These are phyloP conservation scores for Terana coerulea DNA, from an alignment of 768 basidiomycete species.

Conservation along the genomic window DNA sequence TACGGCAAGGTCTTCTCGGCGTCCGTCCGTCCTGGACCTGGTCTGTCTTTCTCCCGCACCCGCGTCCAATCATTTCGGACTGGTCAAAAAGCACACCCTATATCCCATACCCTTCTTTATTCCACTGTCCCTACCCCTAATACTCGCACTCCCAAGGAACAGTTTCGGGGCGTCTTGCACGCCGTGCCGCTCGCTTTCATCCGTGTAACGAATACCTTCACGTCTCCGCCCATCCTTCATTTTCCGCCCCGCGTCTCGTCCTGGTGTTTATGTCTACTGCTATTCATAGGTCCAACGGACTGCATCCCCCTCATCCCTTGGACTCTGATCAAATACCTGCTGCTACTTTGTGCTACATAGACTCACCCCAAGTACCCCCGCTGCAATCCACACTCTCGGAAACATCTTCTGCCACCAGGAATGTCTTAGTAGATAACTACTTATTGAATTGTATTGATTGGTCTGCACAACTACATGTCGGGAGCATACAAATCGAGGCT, in stretches of 20 bases:
- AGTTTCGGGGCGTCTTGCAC: too few species aligned
- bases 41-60: too few species aligned
- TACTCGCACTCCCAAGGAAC: slow-evolving; percentile 1
- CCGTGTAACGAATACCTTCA: not conserved
- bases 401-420: slow-evolving; percentile 1
- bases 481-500: not conserved
- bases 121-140: slow-evolving; percentile 6
- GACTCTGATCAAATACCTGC: not conserved
- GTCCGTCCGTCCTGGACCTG: too few species aligned
- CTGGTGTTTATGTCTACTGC: slow-evolving; percentile 8
- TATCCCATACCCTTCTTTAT: too few species aligned
- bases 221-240: not conserved
- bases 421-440: not conserved
- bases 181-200: not conserved
- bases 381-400: not conserved
- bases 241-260: not conserved
- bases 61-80: too few species aligned
- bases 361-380: not conserved
- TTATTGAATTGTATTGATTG: not conserved
- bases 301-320: not conserved
- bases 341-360: slow-evolving; percentile 3
- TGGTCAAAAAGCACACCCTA: too few species aligned
- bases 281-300: slow-evolving; percentile 2
- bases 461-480: too few species aligned
- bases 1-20: too few species aligned